phyloP scores from a whole-genome alignment of 345 rosid species.

The Zanthoxylum bungeanum region DNA sequence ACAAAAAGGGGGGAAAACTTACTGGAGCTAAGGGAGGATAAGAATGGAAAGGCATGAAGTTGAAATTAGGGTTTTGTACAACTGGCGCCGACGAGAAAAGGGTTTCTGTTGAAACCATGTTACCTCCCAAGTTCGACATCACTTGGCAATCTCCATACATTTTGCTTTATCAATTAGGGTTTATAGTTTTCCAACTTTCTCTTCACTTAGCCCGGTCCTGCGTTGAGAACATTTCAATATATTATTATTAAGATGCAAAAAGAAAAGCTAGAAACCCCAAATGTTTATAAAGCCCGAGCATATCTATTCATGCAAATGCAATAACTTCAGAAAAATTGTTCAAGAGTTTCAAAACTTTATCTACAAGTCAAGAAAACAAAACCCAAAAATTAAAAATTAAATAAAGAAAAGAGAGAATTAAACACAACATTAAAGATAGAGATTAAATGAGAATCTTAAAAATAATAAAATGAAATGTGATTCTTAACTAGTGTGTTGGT shows the following conservation, averaged over 20 bases:
- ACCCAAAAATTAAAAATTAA: background rate
- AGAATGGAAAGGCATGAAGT: constrained; percentile 67
- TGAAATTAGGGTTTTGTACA: constrained; percentile 84
- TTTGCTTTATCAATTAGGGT: constrained; percentile 23
- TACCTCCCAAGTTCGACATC: constrained; percentile 62
- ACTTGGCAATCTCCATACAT: constrained; percentile 77
- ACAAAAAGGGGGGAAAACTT: constrained; percentile 14
- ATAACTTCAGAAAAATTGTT: background rate
- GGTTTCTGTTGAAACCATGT: constrained; percentile 53
- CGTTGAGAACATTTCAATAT: background rate
- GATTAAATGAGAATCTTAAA: background rate
- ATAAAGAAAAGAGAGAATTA: background rate
- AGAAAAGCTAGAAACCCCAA: constrained; percentile 4
- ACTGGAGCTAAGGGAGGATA: constrained; percentile 63
- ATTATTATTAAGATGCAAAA: background rate
- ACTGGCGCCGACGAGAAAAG: constrained; percentile 47
- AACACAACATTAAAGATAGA: constrained; percentile 4
- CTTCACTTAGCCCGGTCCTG: constrained; percentile 8
- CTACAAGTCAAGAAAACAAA: background rate
- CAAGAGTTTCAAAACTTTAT: background rate
- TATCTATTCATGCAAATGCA: background rate
- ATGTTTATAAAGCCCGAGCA: background rate
- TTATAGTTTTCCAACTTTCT: background rate
- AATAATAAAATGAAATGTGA: background rate
- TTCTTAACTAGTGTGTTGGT: constrained; percentile 25